These are phyloP conservation scores for Wickerhamomyces ciferrii DNA, from an alignment of 805 yeast genomes.

Conservation along the genomic window DNA sequence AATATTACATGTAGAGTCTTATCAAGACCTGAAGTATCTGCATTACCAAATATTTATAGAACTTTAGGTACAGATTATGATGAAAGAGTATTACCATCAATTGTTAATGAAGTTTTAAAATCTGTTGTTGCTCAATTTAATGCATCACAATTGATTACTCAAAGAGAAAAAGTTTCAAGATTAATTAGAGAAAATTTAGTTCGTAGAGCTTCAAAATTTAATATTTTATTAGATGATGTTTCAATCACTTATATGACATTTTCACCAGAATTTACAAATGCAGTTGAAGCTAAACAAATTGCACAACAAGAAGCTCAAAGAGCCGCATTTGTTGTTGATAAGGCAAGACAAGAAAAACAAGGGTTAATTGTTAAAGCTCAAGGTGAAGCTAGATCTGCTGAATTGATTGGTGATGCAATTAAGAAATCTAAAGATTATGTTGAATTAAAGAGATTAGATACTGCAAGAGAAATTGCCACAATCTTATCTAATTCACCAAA, in stretches of 20 bases:
- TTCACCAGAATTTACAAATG: conserved; percentile 95
- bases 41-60: conserved; percentile 82
- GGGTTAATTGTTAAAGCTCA: conserved; percentile 94
- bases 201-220: conserved; percentile 88
- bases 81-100: conserved; percentile 95
- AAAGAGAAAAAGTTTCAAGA: conserved; percentile 92
- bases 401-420: conserved; percentile 97
- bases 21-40: conserved; percentile 75
- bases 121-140: conserved; percentile 97
- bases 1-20: conserved; percentile 98
- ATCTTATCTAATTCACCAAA: conserved; percentile 86
- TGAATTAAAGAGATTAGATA: conserved; percentile 93
- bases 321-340: conserved; percentile 95
- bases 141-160: conserved; percentile 97
- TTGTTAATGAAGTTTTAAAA: conserved; percentile 94
- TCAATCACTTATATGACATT: conserved; percentile 96
- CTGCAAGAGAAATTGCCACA: conserved; percentile 92
- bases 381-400: conserved; percentile 98
- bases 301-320: conserved; percentile 99
- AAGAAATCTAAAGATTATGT: conserved; percentile 95
- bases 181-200: conserved; percentile 87
- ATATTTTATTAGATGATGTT: conserved; percentile 87
- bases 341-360: conserved; percentile 96
- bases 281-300: conserved; percentile 98
- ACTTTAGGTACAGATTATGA: conserved; percentile 94